Conservation (phyloP, 116 monocot species). For the Thalassia testudinum region DNA sequence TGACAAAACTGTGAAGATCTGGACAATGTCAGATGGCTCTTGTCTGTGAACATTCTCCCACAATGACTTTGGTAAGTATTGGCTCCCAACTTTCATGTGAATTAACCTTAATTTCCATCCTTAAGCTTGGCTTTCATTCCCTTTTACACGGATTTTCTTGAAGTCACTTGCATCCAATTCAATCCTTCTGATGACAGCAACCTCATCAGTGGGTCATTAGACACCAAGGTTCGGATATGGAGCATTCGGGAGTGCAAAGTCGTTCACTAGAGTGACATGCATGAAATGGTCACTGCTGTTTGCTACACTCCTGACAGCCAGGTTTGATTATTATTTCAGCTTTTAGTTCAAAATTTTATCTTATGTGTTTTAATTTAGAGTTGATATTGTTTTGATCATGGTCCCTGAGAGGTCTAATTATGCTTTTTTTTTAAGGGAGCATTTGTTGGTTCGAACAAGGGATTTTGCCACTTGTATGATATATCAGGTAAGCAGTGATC, state of each 20-base stretch:
- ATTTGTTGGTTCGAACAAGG: conserved; percentile 58
- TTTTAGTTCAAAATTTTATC: too few relatives aligned
- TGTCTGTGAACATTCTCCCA: conserved; percentile 79
- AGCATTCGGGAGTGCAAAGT: conserved; percentile 54
- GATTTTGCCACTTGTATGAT: conserved; percentile 43
- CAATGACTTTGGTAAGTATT: conserved; percentile 72
- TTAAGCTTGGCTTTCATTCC: too few relatives aligned
- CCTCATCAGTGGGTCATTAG: conserved; percentile 61
- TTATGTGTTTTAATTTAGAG: background rate
- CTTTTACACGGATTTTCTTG: conserved; percentile 9
- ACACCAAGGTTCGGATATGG: too few relatives aligned
- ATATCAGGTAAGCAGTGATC: conserved; percentile 78
- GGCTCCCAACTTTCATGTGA: too few relatives aligned
- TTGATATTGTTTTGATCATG: background rate
- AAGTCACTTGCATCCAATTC: conserved; percentile 78
- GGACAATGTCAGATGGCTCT: conserved; percentile 66
- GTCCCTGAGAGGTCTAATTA: background rate
- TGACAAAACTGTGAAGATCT: conserved; percentile 85
- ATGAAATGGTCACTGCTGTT: conserved; percentile 63
- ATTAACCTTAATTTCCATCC: too few relatives aligned
- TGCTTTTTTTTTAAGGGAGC: conserved; percentile 36
- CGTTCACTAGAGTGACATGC: conserved; percentile 68
- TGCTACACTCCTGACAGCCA: conserved; percentile 72
- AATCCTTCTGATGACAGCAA: too few relatives aligned
- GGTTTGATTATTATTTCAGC: too few relatives aligned